These are phyloP conservation scores for Metrosideros polymorpha DNA, from an alignment of 441 rosid species.

Conservation along the genomic window DNA sequence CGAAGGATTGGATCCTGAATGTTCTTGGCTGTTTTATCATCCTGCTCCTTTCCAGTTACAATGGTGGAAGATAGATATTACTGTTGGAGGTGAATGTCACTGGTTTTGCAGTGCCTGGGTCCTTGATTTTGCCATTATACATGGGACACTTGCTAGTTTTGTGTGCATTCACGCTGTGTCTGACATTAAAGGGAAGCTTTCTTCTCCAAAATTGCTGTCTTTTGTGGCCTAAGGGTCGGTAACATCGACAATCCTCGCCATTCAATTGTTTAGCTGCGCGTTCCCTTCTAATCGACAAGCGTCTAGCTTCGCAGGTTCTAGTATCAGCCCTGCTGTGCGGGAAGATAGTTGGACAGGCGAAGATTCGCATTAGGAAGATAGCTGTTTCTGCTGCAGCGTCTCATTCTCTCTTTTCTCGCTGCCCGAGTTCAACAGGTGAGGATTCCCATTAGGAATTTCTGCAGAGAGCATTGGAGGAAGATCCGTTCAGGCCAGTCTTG, in stretches of 20 bases:
- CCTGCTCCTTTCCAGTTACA: background rate
- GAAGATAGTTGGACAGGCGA: constrained; percentile 80
- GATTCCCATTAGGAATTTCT: constrained; percentile 62
- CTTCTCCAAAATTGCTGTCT: background rate
- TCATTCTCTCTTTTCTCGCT: background rate
- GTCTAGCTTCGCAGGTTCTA: constrained; percentile 82
- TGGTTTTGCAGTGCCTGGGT: background rate
- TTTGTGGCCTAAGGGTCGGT: background rate
- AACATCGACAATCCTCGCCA: background rate
- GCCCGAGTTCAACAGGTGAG: constrained; percentile 41
- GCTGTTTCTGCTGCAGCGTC: background rate
- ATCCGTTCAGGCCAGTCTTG: constrained; percentile 85
- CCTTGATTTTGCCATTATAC: background rate
- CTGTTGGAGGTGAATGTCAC: background rate
- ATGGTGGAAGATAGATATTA: background rate
- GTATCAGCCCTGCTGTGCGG: constrained; percentile 94
- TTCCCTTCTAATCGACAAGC: constrained; percentile 32
- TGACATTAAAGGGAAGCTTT: background rate
- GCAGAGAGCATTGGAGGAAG: constrained; percentile 95
- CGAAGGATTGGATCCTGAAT: background rate
- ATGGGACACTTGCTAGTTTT: background rate
- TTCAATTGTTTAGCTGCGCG: background rate
- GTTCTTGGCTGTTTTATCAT: background rate
- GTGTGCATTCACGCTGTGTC: background rate
- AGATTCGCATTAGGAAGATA: constrained; percentile 17